Base-by-base conservation (phyloP, 1,139 yeast species). In the Yamadazyma triangularis region DNA sequence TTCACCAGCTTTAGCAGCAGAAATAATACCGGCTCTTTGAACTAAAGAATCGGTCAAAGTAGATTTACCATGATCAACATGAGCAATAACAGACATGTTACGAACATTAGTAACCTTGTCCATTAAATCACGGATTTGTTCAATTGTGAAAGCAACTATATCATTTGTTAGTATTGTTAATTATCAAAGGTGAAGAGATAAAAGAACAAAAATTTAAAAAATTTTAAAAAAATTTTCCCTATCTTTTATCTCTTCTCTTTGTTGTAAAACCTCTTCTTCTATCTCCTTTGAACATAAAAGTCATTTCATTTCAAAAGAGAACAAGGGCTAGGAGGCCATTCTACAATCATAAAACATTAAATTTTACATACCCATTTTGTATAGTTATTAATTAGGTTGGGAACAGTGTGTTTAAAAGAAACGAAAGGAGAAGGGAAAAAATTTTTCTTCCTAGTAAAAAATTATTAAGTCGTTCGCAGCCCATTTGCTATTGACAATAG, bases 31-130 rank as follows among this genome's bases (percentile, higher is more conserved):
- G 55, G 98, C 97, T 64, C 82, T 84, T 78, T 89, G 96, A 58
- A 91, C 97, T 67, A 91, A 84, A 50, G 97, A 89, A 74, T 91
- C 98, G 70, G 98, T 88, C 73, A 91, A 82, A 60, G 98, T 91
- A 53, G 97, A 88, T 74, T 91, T 91, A 77, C 98, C 98, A 81
- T 91, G 98, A 81, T 91, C 98, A 84, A 91, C 97, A 85, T 91
- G 98, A 66, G 98, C 98, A 82, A 91, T 91, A 73, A 91, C 98
- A 73, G 97, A 91, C 95, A 91, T 91, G 94, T 91, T 91, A 80
- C 98, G 96, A 65, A 91, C 96, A 68, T 91, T 89, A 73, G 96
- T 83, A 78, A 88, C 96, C 76, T 82, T 85, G 94, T 91, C 97
- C 97, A 89, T 89, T 74, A 89, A 82, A 60, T 74, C 89, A 78